These are phyloP conservation scores for Smittium mucronatum DNA, from an alignment of 371 early-diverging fungal species.

Conservation along the genomic window DNA sequence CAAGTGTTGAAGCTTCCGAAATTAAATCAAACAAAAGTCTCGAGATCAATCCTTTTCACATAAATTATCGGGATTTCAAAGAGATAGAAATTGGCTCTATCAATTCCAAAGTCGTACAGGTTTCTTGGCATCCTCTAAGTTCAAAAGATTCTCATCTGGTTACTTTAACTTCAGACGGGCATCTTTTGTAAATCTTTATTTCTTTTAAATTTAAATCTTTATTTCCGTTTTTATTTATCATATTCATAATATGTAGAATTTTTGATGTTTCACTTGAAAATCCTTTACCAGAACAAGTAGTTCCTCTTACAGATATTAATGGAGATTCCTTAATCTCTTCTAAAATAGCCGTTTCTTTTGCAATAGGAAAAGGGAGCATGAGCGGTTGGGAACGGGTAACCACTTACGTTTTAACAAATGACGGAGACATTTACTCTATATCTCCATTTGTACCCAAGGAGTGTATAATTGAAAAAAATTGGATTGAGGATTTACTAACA, in stretches of 20 bases:
- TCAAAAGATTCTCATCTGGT: constrained; percentile 25
- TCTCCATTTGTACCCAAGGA: constrained; percentile 28
- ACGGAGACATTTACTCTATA: constrained; percentile 25
- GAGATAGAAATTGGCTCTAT: no score
- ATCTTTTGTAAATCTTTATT: background rate
- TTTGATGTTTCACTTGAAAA: constrained; percentile 23
- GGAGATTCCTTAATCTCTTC: background rate
- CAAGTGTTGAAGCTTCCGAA: no score
- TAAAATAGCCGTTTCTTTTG: constrained; percentile 16
- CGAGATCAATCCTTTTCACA: no score
- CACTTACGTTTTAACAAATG: constrained; percentile 21
- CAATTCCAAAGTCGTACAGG: background rate
- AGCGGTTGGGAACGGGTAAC: constrained; percentile 31
- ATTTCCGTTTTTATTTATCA: background rate
- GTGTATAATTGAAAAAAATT: constrained; percentile 23
- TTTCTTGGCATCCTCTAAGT: constrained; percentile 27
- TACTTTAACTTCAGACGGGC: constrained; percentile 21
- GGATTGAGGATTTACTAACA: constrained; percentile 23
- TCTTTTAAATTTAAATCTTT: background rate
- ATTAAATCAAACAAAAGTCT: no score
- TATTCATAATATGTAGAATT: constrained; percentile 10
- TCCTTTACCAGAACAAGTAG: constrained; percentile 23
- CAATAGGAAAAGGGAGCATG: constrained; percentile 21
- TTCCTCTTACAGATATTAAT: background rate
- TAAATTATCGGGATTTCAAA: no score